These are phyloP conservation scores for Plectosphaerella plurivora DNA, from an alignment of 2,329 filamentous ascomycete species.

Conservation along the genomic window DNA sequence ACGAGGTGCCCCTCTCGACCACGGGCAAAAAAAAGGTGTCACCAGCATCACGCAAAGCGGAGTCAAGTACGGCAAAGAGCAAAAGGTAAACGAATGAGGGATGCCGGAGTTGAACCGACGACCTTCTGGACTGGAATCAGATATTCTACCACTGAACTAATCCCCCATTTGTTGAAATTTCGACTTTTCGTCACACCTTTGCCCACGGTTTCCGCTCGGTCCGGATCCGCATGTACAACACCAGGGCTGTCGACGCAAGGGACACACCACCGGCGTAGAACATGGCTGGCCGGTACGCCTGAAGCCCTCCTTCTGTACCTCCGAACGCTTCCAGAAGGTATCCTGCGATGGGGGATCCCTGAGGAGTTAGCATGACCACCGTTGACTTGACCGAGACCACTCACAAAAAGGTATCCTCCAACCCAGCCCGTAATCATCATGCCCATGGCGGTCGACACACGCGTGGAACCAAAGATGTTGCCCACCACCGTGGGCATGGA, in stretches of 20 bases:
- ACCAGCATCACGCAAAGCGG: too few species aligned
- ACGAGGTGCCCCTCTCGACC: too few species aligned
- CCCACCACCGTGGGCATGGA: constrained; percentile 60
- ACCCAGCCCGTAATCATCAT: constrained; percentile 60
- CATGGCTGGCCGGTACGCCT: constrained; percentile 56
- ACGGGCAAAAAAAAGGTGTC: too few species aligned
- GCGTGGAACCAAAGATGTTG: constrained; percentile 51
- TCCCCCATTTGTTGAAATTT: too few species aligned
- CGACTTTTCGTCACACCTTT: constrained; percentile 20
- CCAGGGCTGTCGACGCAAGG: constrained; percentile 35
- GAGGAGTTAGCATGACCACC: background rate
- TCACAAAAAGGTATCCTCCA: constrained; percentile 55
- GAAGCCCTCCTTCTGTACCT: constrained; percentile 40
- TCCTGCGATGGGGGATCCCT: constrained; percentile 56
- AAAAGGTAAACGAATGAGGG: too few species aligned
- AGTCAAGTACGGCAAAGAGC: too few species aligned
- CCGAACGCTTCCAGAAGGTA: constrained; percentile 53
- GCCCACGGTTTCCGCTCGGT: constrained; percentile 30
- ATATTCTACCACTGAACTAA: too few species aligned
- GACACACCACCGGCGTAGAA: constrained; percentile 55
- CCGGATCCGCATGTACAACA: constrained; percentile 37
- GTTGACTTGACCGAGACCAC: constrained; percentile 11
- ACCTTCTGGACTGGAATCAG: too few species aligned
- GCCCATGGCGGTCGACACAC: constrained; percentile 53
- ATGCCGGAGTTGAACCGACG: too few species aligned